These are phyloP conservation scores for Isatis lusitanica DNA, from an alignment of 441 rosid genomes.

Conservation along the genomic window DNA sequence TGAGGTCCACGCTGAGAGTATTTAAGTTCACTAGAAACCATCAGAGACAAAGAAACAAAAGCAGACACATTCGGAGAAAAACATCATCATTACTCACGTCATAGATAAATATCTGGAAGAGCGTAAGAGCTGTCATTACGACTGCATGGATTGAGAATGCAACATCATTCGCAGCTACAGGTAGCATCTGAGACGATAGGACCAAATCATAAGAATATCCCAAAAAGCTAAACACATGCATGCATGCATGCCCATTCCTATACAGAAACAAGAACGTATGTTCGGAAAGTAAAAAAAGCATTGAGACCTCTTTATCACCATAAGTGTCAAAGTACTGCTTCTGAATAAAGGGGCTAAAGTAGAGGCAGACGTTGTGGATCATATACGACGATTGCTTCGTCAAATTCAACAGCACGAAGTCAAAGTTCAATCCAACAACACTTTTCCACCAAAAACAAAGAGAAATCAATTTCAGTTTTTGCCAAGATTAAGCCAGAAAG, in stretches of 20 bases:
- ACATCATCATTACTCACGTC: conserved; percentile 52
- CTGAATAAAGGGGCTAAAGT: conserved; percentile 77
- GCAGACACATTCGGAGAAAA: neutral
- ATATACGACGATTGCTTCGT: conserved; percentile 93
- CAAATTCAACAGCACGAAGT: conserved; percentile 82
- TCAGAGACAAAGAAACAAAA: conserved; percentile 1
- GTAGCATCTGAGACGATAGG: conserved; percentile 79
- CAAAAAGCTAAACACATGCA: too few species aligned
- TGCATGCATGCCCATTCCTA: neutral
- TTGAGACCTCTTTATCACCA: conserved; percentile 56
- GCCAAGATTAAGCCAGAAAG: neutral
- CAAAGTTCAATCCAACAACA: conserved; percentile 92
- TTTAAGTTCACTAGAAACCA: conserved; percentile 7
- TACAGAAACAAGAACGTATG: neutral
- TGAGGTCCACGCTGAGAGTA: conserved; percentile 77
- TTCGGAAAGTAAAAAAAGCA: neutral
- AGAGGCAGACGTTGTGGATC: conserved; percentile 84
- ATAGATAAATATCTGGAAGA: conserved; percentile 76
- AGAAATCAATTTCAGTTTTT: neutral
- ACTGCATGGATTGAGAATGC: conserved; percentile 95
- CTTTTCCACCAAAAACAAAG: conserved; percentile 34
- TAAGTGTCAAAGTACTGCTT: conserved; percentile 74
- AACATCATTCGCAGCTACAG: conserved; percentile 97
- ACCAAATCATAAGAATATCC: too few species aligned
- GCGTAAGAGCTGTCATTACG: conserved; percentile 58